Conservation (phyloP, 371 early-diverging fungal species). For the Dipsacomyces acuminosporus region DNA sequence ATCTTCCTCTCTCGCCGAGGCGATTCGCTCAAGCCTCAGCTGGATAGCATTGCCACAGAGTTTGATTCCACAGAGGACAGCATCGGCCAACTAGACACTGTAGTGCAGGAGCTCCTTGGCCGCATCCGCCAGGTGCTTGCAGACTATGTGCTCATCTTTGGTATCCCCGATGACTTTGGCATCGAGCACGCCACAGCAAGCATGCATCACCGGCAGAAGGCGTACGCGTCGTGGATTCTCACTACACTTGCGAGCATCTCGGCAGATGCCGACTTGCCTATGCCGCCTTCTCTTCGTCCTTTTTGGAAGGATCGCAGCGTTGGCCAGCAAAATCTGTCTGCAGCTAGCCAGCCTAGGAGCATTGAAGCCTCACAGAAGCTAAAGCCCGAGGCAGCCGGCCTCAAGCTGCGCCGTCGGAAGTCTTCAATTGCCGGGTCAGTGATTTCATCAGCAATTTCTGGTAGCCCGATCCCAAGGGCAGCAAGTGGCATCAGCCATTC, state of each 20-base stretch:
- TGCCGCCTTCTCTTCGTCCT: constrained; percentile 10
- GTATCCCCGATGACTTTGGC: constrained; percentile 5
- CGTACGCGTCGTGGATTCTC: constrained; percentile 24
- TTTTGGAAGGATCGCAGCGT: constrained; percentile 1
- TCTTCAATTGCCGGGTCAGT: constrained; percentile 36
- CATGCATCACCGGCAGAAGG: neutral
- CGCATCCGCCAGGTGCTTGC: constrained; percentile 14
- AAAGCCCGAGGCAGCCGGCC: constrained; percentile 3
- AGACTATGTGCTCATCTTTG: constrained; percentile 24
- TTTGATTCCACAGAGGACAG: too few relatives aligned
- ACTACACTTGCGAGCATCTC: constrained; percentile 32
- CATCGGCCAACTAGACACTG: constrained; percentile 1
- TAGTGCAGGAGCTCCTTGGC: constrained; percentile 19
- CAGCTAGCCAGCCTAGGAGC: neutral
- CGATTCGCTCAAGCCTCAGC: constrained; percentile 17
- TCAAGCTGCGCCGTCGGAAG: constrained; percentile 23
- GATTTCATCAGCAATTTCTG: constrained; percentile 16
- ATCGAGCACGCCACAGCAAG: neutral
- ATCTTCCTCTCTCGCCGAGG: constrained; percentile 29
- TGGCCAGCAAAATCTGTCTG: constrained; percentile 1
- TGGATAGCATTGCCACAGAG: constrained; percentile 2
- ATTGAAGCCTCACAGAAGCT: neutral
- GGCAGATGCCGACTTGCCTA: constrained; percentile 32
- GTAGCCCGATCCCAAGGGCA: constrained; percentile 4
- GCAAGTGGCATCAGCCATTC: neutral